Evolutionary conservation across 2,329 filamentous ascomycete genomes (phyloP).

Genomic region (Claviceps fusiformis): DNA sequence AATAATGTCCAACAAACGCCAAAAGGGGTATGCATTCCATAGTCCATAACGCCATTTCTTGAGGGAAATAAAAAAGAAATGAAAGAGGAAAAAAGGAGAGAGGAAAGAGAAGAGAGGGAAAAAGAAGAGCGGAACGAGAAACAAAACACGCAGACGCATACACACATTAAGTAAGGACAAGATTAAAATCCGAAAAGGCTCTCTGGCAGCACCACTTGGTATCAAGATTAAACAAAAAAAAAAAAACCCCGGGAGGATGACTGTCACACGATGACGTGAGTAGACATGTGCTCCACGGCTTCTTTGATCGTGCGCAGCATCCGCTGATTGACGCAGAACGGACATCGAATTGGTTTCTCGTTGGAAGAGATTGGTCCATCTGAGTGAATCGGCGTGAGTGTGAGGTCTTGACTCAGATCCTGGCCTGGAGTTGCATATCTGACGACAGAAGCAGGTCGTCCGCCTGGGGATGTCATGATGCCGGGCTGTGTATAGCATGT

Average conservation of each 20-base stretch:
- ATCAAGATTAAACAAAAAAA: neutral
- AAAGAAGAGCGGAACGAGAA: no score
- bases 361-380: slow-evolving; percentile 30
- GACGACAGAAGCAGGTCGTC: slow-evolving; percentile 17
- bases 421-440: slow-evolving; percentile 22
- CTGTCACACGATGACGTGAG: slow-evolving; percentile 41
- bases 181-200: neutral
- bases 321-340: slow-evolving; percentile 47
- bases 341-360: slow-evolving; percentile 41
- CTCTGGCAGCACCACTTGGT: neutral
- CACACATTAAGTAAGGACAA: neutral
- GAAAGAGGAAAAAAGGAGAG: no score
- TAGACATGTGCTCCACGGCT: slow-evolving; percentile 48
- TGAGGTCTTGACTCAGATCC: slow-evolving; percentile 28
- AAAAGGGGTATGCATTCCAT: no score
- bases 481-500: slow-evolving; percentile 15
- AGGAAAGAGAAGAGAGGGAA: no score
- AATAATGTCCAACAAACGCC: neutral
- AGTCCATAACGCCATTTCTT: neutral
- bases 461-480: slow-evolving; percentile 20
- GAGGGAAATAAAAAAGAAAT: neutral
- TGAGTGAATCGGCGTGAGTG: slow-evolving; percentile 40
- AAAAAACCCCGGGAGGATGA: neutral
- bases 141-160: neutral
- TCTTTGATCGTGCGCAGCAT: slow-evolving; percentile 49